phyloP scores from a whole-genome alignment of 2,329 filamentous ascomycete species.

The Phoma sp. region DNA sequence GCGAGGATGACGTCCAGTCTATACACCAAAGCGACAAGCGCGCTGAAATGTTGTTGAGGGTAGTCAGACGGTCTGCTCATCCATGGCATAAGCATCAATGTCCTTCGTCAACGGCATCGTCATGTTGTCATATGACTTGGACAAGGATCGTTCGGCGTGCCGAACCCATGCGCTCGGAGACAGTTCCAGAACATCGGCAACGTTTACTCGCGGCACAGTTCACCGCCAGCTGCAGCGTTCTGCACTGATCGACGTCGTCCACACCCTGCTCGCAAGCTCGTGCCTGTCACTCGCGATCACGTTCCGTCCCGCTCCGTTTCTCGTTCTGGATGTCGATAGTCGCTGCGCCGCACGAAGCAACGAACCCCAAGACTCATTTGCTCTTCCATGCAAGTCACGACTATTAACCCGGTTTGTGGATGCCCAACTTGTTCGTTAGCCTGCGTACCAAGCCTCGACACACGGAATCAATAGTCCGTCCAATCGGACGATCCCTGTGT shows the following conservation, averaged over 20 bases:
- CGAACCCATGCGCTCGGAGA: conserved; percentile 14
- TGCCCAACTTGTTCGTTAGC: background rate
- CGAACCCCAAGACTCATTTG: background rate
- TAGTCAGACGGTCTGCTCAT: conserved; percentile 12
- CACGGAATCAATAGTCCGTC: conserved; percentile 13
- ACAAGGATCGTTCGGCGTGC: conserved; percentile 9
- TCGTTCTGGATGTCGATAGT: conserved; percentile 4
- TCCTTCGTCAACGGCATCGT: background rate
- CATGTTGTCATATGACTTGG: background rate
- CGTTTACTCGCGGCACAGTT: conserved; percentile 12
- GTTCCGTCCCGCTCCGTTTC: conserved; percentile 21
- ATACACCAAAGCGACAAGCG: conserved; percentile 9
- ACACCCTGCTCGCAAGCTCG: conserved; percentile 8
- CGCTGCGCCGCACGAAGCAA: conserved; percentile 1
- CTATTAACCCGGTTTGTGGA: background rate
- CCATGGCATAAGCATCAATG: conserved; percentile 3
- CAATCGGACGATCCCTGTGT: conserved; percentile 4
- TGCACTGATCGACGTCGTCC: conserved; percentile 15
- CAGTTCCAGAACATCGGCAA: conserved; percentile 16
- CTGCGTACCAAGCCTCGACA: conserved; percentile 3
- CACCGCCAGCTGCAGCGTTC: conserved; percentile 10
- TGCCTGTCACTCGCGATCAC: conserved; percentile 16
- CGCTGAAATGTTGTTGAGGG: background rate
- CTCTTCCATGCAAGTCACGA: background rate
- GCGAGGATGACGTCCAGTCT: conserved; percentile 9